A percentile compares a stretch with the other conserved stretches of the same genome.
Conservation (phyloP, 176 grass and related monocot species). For the Olyra latifolia region DNA sequence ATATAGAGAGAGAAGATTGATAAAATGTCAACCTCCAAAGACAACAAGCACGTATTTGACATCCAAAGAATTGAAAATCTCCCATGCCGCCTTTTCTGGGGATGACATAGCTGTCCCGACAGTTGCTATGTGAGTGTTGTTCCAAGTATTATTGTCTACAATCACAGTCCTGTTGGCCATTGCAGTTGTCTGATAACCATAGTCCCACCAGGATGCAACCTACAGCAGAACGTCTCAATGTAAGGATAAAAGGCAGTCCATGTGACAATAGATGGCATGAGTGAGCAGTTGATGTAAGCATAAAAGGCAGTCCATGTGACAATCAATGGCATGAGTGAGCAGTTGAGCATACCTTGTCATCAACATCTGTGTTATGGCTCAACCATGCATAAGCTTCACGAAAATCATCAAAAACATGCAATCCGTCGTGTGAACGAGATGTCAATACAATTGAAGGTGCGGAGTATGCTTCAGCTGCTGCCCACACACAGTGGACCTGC, state of each 20-base stretch:
- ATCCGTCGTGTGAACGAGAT: slow-evolving; percentile 80
- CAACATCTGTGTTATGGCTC: slow-evolving; percentile 95
- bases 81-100: slow-evolving; percentile 97
- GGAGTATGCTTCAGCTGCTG: slow-evolving; percentile 96
- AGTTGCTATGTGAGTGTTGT: slow-evolving; percentile 99
- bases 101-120: slow-evolving; percentile 99
- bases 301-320: slow-evolving; percentile 1
- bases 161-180: slow-evolving; percentile 99
- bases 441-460: slow-evolving; percentile 98
- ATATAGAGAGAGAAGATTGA: too few species aligned
- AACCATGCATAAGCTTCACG: slow-evolving; percentile 99
- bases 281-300: slow-evolving; percentile 27
- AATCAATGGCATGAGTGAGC: background rate
- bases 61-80: slow-evolving; percentile 96
- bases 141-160: slow-evolving; percentile 99
- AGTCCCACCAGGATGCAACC: slow-evolving; percentile 99
- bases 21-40: slow-evolving; percentile 76
- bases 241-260: slow-evolving; percentile 25
- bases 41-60: slow-evolving; percentile 99
- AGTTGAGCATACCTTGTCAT: slow-evolving; percentile 75
- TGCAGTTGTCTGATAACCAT: slow-evolving; percentile 99
- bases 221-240: slow-evolving; percentile 32
- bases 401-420: slow-evolving; percentile 99
- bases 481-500: slow-evolving; percentile 99
- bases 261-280: slow-evolving; percentile 5